Base-by-base conservation (phyloP, 306 rosid species). In the Malus asiatica region DNA sequence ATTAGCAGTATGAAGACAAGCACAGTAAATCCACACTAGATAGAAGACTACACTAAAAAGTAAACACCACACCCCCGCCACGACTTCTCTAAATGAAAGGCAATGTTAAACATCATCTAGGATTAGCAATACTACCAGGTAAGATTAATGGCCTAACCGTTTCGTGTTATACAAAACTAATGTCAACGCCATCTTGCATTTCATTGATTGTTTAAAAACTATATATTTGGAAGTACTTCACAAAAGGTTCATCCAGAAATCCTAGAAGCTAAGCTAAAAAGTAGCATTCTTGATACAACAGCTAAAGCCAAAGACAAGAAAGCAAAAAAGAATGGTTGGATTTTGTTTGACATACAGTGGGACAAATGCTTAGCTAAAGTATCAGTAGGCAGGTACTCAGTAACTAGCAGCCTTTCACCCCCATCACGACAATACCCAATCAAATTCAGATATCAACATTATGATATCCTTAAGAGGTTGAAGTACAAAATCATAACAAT, bases 341-440 rank as follows among this genome's bases (percentile, higher is more conserved):
- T 14, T 22, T 20, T 10, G 38, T 33, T 18, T 68, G 48, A 76
- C 91, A 61, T 89, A 89, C 98, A 95, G 85, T 92, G 99, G 79
- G 90, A 95, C 27, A 95, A 88, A 88, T 95, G 99, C 86, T 95
- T 95, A 4, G 99, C 97, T 51, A 95, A 96, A 76, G 97, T 92
- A 81, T 95, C 97, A 76, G 93, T 89, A 32, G 98, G 98, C 97
- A 95, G 90, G 86, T 77, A 92, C 84, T 95, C 96, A 4, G 98
- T 25, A n/a, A n/a, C n/a, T n/a, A n/a, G n/a, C n/a, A 95, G 89
- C 76, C 99, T 88, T 88, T 95, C 97, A 73, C 90, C 97, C 18
- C 90, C 93, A 70, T 95, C 99, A 75, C 99, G 89, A 86, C 96
- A 95, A 78, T 86, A 95, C 42, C 99, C 97, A 51, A 95, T 90